Evolutionary conservation across 805 yeast species (phyloP), one percentile per base, ranked within the genome.

Genomic region (Pichia eremophila): DNA sequence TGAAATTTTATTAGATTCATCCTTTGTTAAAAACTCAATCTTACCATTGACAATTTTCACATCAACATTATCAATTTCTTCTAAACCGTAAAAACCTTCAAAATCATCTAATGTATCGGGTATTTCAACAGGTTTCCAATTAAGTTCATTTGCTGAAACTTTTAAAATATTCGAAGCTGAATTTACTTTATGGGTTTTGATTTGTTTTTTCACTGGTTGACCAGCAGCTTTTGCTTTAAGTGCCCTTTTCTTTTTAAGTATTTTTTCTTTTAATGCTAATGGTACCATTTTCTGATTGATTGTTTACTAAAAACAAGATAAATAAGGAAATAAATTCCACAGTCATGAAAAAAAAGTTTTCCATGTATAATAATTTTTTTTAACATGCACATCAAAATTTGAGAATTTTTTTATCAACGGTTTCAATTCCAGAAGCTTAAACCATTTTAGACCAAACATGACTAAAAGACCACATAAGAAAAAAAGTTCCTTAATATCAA

Each of bases 61-160:
- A 57, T 76, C 90, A 34, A 91, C 97, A 40, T 96, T 97, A 48
- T 88, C 96, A 44, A 93, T 74, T 62, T 91, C 98, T 63, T 91
- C 99, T 35, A 93, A 68, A 0, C 97, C 99, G 62, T 81, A 88
- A 57, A 90, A 83, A 0, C 96, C 96, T 54, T 85, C 90, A 59
- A 84, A 86, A 63, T 88, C 96, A 51, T 81, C 95, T 44, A 86
- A 65, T 27, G 87, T 81, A 53, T 86, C 91, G 5, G 95, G 91
- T 45, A 90, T 75, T 2, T 81, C 84, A 8, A 90, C 95, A 3
- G 81, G 61, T 54, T 83, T 85, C 99, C 99, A 91, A 9, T 70
- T 67, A 52, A 85, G 66, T 18, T 71, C 70, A 52, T 73, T 73
- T 3, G 77, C 74, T 25, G 39, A 39, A 12, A 51, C 44, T 29